Evolutionary conservation across 129 eudicot species (phyloP).

Genomic region (Calendula officinalis): DNA sequence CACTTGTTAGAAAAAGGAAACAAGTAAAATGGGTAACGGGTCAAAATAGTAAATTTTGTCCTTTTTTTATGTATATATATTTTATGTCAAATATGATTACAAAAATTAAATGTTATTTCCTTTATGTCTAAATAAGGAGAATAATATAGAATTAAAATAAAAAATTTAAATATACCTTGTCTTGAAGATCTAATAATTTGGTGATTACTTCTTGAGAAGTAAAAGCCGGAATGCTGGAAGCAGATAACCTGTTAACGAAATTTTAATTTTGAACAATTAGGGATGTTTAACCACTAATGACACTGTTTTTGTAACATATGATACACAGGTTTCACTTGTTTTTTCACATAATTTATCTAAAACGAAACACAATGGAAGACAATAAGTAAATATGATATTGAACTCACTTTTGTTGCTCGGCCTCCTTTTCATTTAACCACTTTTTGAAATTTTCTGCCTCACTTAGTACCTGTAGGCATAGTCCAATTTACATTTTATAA

Average conservation of each 20-base stretch:
- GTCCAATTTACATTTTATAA: background rate
- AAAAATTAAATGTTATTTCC: too few relatives aligned
- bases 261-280: slow-evolving; percentile 7
- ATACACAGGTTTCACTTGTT: too few relatives aligned
- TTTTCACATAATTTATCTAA: background rate
- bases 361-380: background rate
- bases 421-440: slow-evolving; percentile 81
- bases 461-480: slow-evolving; percentile 44
- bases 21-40: too few relatives aligned
- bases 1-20: too few relatives aligned
- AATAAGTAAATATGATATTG: background rate
- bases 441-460: slow-evolving; percentile 58
- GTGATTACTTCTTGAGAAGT: slow-evolving; percentile 76
- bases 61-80: too few relatives aligned
- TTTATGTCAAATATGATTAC: too few relatives aligned
- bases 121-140: too few relatives aligned
- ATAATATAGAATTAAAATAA: background rate
- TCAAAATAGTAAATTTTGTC: too few relatives aligned
- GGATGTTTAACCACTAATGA: background rate
- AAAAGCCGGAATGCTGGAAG: slow-evolving; percentile 57
- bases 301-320: background rate
- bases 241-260: slow-evolving; percentile 56
- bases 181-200: slow-evolving; percentile 76
- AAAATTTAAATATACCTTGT: slow-evolving; percentile 46
- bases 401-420: slow-evolving; percentile 70